phyloP scores from a whole-genome alignment of 176 grass and related monocot genomes.

The Secale cereale region DNA sequence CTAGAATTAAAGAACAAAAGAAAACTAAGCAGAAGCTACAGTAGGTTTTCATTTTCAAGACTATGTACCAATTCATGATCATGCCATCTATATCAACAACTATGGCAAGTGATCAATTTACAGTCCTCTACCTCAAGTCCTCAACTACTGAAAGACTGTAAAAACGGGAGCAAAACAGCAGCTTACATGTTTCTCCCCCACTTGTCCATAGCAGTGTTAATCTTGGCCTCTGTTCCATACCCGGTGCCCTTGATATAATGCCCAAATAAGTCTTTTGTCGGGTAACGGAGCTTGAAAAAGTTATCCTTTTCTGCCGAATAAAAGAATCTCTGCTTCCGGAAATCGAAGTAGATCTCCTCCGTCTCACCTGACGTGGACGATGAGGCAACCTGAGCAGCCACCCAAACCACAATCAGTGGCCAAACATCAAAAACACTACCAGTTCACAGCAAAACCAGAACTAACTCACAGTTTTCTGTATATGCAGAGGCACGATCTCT shows the following conservation, averaged over 20 bases:
- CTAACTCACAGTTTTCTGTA: conserved; percentile 62
- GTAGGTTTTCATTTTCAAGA: not conserved
- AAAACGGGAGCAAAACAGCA: conserved; percentile 19
- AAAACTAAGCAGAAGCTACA: not conserved
- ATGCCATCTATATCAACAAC: not conserved
- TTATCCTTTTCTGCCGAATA: conserved; percentile 65
- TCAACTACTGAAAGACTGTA: not conserved
- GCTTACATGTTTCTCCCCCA: conserved; percentile 98
- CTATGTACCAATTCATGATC: not conserved
- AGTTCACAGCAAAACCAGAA: not conserved
- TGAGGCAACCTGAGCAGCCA: conserved; percentile 55
- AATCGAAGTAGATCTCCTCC: conserved; percentile 96
- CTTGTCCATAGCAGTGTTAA: conserved; percentile 69
- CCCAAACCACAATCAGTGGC: not conserved
- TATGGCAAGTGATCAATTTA: not conserved
- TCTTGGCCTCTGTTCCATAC: conserved; percentile 92
- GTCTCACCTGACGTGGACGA: conserved; percentile 51
- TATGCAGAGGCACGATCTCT: conserved; percentile 85
- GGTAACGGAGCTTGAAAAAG: conserved; percentile 81
- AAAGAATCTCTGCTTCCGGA: conserved; percentile 97
- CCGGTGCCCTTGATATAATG: conserved; percentile 78
- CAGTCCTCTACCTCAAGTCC: conserved; percentile 18
- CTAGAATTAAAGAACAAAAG: not conserved
- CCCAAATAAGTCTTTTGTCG: conserved; percentile 70
- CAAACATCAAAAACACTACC: not conserved